Conservation (phyloP, 2,329 filamentous ascomycete species). For the Aurifilum marmelostoma region DNA sequence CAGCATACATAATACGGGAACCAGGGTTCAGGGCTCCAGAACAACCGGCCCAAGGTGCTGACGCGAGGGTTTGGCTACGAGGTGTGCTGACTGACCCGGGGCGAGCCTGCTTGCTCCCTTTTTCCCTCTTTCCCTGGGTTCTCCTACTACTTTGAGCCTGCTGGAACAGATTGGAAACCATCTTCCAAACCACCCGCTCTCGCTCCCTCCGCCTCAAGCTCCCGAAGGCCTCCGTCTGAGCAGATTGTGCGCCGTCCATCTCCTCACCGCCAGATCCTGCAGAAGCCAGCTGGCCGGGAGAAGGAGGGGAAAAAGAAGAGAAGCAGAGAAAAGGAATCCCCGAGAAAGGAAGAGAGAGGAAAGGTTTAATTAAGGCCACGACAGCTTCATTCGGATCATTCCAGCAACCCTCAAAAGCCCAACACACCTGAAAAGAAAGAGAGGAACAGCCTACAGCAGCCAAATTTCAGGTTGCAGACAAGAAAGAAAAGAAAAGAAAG, state of each 20-base stretch:
- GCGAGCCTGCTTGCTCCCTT: neutral
- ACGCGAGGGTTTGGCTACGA: no score
- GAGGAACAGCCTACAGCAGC: neutral
- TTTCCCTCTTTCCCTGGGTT: neutral
- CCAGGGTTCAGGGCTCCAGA: neutral
- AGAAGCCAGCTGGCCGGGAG: neutral
- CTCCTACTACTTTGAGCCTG: neutral
- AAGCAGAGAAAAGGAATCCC: neutral
- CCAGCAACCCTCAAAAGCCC: neutral
- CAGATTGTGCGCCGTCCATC: neutral
- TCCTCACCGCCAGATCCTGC: neutral
- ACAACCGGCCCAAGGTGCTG: neutral
- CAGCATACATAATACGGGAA: neutral
- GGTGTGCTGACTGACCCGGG: no score
- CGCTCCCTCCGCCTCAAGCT: neutral
- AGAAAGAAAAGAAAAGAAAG: no score
- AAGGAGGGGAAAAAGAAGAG: neutral
- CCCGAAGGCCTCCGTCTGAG: neutral
- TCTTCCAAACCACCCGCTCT: neutral
- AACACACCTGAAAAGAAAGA: neutral
- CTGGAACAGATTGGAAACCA: conserved; percentile 1
- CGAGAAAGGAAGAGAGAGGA: neutral
- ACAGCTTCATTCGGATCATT: neutral
- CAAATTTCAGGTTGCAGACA: neutral
- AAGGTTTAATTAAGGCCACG: conserved; percentile 5